These are phyloP conservation scores for Trifolium dubium DNA, from an alignment of 306 rosid genomes.

Conservation along the genomic window DNA sequence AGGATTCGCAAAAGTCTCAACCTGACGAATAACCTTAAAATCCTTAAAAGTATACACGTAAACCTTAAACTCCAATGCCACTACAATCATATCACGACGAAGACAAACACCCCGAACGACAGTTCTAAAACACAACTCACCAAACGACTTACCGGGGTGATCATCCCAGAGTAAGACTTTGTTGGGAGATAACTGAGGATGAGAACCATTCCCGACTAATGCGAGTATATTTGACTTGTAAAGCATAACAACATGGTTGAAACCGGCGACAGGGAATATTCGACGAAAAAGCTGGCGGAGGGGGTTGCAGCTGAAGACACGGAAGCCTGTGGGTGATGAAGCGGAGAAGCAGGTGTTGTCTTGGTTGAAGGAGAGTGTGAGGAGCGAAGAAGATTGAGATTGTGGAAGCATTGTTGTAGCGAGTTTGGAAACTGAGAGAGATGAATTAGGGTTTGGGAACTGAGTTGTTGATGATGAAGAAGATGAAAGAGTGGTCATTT, in stretches of 20 bases:
- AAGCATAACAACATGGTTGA: conserved; percentile 72
- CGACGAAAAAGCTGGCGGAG: conserved; percentile 74
- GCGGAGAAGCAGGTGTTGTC: conserved; percentile 79
- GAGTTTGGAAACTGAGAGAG: no score
- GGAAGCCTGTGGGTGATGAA: conserved; percentile 72
- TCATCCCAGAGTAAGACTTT: conserved; percentile 87
- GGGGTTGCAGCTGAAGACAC: conserved; percentile 74
- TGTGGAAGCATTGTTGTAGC: conserved; percentile 33
- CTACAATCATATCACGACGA: conserved; percentile 72
- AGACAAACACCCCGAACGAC: conserved; percentile 65
- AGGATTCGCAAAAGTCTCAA: conserved; percentile 72
- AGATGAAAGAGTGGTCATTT: conserved; percentile 37
- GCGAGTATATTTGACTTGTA: conserved; percentile 68
- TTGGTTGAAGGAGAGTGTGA: conserved; percentile 73
- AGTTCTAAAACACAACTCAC: conserved; percentile 65
- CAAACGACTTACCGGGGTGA: conserved; percentile 59
- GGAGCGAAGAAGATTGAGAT: conserved; percentile 40
- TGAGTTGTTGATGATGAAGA: conserved; percentile 21
- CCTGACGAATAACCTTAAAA: conserved; percentile 62
- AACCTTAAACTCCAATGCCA: conserved; percentile 63
- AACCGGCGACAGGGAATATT: conserved; percentile 65
- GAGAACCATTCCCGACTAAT: conserved; percentile 77
- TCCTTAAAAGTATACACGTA: conserved; percentile 69
- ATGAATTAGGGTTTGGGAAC: conserved; percentile 19
- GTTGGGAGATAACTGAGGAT: conserved; percentile 67